phyloP scores from a whole-genome alignment of 345 rosid genomes.

The Lepidium africanum region DNA sequence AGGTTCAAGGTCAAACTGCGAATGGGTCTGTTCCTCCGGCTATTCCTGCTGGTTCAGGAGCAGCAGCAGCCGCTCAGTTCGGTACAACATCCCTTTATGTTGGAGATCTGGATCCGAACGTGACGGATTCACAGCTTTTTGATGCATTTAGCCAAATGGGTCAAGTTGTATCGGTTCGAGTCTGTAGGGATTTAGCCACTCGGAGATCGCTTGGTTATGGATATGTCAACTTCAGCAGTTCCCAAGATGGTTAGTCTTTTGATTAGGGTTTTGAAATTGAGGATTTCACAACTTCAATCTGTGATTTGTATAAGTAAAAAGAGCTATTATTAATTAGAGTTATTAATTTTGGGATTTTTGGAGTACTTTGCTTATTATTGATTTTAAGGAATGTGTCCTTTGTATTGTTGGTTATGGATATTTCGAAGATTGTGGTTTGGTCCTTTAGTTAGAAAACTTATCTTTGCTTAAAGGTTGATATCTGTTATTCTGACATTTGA shows the following conservation, averaged over 20 bases:
- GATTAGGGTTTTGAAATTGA: background rate
- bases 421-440: background rate
- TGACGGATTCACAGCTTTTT: conserved; percentile 74
- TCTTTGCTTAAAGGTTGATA: background rate
- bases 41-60: background rate
- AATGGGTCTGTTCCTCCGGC: conserved; percentile 24
- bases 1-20: conserved; percentile 36
- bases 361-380: no score
- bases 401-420: background rate
- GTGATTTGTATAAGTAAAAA: background rate
- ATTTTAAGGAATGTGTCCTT: background rate
- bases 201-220: conserved; percentile 88
- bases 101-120: conserved; percentile 77
- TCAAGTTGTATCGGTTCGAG: conserved; percentile 75
- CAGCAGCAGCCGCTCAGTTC: conserved; percentile 34
- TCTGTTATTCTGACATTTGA: background rate
- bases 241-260: conserved; percentile 61
- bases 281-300: background rate
- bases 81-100: conserved; percentile 82
- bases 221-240: conserved; percentile 68
- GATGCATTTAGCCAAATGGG: conserved; percentile 82
- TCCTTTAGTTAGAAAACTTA: background rate
- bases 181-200: conserved; percentile 66
- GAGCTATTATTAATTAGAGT: no score
- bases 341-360: no score